Evolutionary conservation across 2,329 filamentous ascomycete species (phyloP).

Genomic region (Massarina eburnea): DNA sequence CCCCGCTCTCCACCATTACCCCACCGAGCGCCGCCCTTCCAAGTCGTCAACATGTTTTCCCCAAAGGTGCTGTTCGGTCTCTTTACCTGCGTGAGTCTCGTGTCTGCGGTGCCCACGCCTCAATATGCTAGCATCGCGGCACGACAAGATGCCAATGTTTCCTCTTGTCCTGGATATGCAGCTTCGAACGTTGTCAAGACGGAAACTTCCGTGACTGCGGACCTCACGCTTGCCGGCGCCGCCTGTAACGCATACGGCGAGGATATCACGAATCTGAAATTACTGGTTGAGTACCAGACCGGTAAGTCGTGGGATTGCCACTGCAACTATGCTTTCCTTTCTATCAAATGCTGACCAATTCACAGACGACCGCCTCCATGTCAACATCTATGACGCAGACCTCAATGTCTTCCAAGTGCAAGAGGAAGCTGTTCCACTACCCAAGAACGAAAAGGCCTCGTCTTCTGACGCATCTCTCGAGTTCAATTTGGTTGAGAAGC

Average conservation of each 20-base stretch:
- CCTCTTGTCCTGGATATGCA: slow-evolving; percentile 67
- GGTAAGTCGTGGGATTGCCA: slow-evolving; percentile 43
- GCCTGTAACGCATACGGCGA: slow-evolving; percentile 64
- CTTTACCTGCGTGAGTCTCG: slow-evolving; percentile 15
- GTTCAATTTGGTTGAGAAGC: slow-evolving; percentile 57
- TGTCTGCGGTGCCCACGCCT: slow-evolving; percentile 18
- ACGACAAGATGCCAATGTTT: not conserved
- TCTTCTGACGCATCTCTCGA: slow-evolving; percentile 50
- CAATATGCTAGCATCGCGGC: not conserved
- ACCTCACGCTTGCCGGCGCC: slow-evolving; percentile 67
- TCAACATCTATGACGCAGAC: slow-evolving; percentile 71
- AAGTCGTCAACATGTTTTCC: slow-evolving; percentile 17
- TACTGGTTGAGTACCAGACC: slow-evolving; percentile 64
- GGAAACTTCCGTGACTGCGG: slow-evolving; percentile 63
- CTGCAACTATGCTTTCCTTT: not conserved
- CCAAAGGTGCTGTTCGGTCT: slow-evolving; percentile 17
- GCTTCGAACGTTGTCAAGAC: slow-evolving; percentile 62
- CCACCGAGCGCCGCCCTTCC: not conserved
- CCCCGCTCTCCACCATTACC: not conserved
- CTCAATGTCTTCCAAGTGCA: slow-evolving; percentile 75
- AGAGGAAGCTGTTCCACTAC: slow-evolving; percentile 66
- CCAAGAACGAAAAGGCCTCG: slow-evolving; percentile 43
- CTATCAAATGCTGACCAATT: slow-evolving; percentile 12
- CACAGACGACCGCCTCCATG: slow-evolving; percentile 67
- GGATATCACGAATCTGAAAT: slow-evolving; percentile 58